Conservation (phyloP, 225 moss, liverwort and hornwort species). For the Sphagnum contortum region DNA sequence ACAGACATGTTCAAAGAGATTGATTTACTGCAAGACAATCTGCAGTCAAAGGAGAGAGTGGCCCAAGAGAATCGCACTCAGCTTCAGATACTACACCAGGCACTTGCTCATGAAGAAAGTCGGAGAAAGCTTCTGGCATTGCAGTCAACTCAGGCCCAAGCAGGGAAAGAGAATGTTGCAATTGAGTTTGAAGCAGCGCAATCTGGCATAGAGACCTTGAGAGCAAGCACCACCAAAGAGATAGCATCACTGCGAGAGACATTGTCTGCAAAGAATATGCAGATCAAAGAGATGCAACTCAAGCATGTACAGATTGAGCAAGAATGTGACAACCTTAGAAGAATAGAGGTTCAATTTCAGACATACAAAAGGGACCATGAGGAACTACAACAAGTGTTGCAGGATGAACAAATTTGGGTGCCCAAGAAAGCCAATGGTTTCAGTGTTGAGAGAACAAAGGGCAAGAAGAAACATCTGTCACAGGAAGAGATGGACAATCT, state of each 20-base stretch:
- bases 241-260: slow-evolving; percentile 36
- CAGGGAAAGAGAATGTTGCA: slow-evolving; percentile 49
- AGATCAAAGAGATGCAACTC: slow-evolving; percentile 46
- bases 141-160: slow-evolving; percentile 45
- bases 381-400: slow-evolving; percentile 20
- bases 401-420: slow-evolving; percentile 12
- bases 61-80: slow-evolving; percentile 46
- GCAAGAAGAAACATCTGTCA: neutral
- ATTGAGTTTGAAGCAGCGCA: slow-evolving; percentile 40
- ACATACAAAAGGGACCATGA: slow-evolving; percentile 30
- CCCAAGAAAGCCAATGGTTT: slow-evolving; percentile 1
- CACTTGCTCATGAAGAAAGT: slow-evolving; percentile 65
- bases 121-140: slow-evolving; percentile 62
- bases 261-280: slow-evolving; percentile 38
- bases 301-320: slow-evolving; percentile 42
- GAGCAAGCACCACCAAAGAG: slow-evolving; percentile 54
- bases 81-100: slow-evolving; percentile 50
- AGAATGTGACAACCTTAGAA: slow-evolving; percentile 32
- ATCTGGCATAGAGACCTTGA: slow-evolving; percentile 40
- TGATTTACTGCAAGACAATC: slow-evolving; percentile 39
- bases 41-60: slow-evolving; percentile 45
- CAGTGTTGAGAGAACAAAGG: slow-evolving; percentile 10
- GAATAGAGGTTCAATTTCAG: slow-evolving; percentile 34
- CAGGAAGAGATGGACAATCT: slow-evolving; percentile 14
- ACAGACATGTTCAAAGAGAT: slow-evolving; percentile 40